Conservation (phyloP, 2,329 filamentous ascomycete genomes). For the Diaporthe citrichinensis region DNA sequence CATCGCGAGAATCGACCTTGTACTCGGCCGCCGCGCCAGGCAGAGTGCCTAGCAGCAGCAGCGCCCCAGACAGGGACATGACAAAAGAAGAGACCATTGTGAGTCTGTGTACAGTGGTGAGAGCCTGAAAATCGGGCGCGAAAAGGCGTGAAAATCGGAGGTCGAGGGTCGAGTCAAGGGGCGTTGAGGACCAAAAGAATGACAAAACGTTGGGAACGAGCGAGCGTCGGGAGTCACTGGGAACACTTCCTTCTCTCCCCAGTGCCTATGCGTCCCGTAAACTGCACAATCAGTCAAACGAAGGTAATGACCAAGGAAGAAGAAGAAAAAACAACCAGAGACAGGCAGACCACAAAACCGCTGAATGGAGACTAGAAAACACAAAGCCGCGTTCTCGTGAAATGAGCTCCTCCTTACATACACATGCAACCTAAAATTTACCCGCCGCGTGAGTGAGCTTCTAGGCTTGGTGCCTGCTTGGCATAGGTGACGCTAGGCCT, state of each 20-base stretch:
- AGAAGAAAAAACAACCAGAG: neutral
- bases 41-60: constrained; percentile 5
- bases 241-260: neutral
- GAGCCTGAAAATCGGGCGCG: neutral
- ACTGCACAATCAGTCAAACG: neutral
- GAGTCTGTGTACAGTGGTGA: neutral
- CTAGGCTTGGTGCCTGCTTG: constrained; percentile 17
- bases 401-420: constrained; percentile 21
- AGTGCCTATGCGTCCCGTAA: neutral
- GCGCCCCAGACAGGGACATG: neutral
- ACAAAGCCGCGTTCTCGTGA: neutral
- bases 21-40: neutral
- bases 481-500: neutral
- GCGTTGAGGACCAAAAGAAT: neutral
- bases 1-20: constrained; percentile 15
- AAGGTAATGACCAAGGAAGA: neutral
- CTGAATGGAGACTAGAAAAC: neutral
- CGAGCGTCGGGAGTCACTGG: neutral
- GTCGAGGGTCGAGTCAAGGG: neutral
- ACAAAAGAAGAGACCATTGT: neutral
- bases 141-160: neutral
- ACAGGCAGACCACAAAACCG: neutral
- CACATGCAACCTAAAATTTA: neutral
- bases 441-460: neutral
- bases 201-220: neutral